Evolutionary conservation across 129 eudicot genomes (phyloP).

Genomic region (carrot (Daucus carota)): DNA sequence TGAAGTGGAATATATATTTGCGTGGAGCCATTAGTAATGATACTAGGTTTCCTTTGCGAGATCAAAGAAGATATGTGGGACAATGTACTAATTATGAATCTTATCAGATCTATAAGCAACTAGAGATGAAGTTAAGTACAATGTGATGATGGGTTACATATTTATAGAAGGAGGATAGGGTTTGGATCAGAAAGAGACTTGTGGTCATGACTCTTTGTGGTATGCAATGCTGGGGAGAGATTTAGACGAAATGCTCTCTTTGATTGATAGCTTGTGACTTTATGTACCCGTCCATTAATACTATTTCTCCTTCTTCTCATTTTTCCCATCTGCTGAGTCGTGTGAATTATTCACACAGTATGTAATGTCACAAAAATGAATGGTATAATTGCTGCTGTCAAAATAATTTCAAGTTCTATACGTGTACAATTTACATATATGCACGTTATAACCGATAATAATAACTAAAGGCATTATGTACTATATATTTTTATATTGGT

Average conservation of each 20-base stretch:
- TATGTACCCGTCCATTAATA: constrained; percentile 13
- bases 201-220: constrained; percentile 15
- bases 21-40: constrained; percentile 7
- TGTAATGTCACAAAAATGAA: too few species aligned
- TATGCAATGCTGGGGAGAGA: constrained; percentile 24
- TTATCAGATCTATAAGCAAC: not conserved
- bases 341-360: too few species aligned
- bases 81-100: not conserved
- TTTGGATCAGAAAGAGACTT: not conserved
- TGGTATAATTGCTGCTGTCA: too few species aligned
- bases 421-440: too few species aligned
- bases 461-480: too few species aligned
- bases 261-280: constrained; percentile 15
- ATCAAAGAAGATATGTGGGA: not conserved
- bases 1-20: constrained; percentile 1
- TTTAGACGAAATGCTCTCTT: constrained; percentile 24
- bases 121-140: not conserved
- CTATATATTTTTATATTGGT: too few species aligned
- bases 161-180: constrained; percentile 22
- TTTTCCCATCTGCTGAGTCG: not conserved
- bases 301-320: not conserved
- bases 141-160: constrained; percentile 11
- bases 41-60: not conserved
- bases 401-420: too few species aligned
- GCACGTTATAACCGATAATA: too few species aligned